Evolutionary conservation across 371 early-diverging fungal species (phyloP).

Genomic region (Apophysomyces elegans): DNA sequence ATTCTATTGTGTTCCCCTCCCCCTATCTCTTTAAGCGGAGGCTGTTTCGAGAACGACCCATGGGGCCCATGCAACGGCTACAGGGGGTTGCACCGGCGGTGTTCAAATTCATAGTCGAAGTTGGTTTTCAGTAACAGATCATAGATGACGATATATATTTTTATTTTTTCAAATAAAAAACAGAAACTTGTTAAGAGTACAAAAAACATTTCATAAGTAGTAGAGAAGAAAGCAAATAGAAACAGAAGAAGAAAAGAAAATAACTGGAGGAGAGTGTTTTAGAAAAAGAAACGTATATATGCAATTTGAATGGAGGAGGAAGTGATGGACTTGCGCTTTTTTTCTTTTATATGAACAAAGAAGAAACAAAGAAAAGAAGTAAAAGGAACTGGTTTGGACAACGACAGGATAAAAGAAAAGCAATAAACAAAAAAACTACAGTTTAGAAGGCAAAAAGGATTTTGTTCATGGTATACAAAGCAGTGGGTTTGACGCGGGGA

Average conservation of each 20-base stretch:
- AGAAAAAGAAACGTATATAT: no score
- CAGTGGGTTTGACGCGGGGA: neutral
- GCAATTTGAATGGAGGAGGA: neutral
- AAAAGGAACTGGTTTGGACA: neutral
- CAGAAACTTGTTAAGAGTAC: neutral
- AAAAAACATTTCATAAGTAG: neutral
- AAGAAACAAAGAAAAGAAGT: no score
- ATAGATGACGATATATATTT: constrained; percentile 4
- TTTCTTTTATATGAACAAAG: neutral
- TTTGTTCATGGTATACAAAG: neutral
- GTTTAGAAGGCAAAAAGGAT: neutral
- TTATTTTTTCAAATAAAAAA: neutral
- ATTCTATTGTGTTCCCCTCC: neutral
- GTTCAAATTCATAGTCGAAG: neutral
- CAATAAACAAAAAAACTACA: neutral
- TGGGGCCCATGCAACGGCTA: neutral
- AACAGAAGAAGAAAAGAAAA: neutral
- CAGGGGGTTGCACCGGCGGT: neutral
- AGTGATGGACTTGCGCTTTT: neutral
- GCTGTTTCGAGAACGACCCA: neutral
- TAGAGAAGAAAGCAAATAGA: neutral
- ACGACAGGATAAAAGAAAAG: neutral
- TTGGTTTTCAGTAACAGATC: neutral
- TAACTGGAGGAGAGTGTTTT: no score
- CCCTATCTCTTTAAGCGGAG: neutral